Percentiles rank a stretch among this genome's conserved stretches.
These are phyloP conservation scores for Eucalyptus tenuipes DNA, from an alignment of 345 rosid genomes.

Conservation along the genomic window DNA sequence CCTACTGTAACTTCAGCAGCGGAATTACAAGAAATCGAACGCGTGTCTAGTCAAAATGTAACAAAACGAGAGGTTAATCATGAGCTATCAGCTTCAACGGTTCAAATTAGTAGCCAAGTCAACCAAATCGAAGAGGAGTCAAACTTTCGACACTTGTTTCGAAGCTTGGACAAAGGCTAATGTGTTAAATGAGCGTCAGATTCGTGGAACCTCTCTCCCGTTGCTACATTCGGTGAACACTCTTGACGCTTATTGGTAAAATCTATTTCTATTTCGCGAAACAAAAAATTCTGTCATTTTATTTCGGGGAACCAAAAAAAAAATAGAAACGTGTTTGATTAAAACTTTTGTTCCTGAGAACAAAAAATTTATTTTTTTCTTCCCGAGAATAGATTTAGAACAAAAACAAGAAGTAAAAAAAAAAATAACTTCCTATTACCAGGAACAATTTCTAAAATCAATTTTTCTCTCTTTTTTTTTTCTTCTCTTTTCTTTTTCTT, in stretches of 20 bases:
- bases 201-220: neutral
- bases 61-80: neutral
- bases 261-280: accelerated
- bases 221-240: neutral
- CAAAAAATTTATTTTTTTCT: too few species aligned
- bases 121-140: neutral
- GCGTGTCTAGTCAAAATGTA: neutral
- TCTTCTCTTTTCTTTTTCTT: too few species aligned
- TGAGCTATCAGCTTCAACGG: neutral
- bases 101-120: neutral
- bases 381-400: too few species aligned
- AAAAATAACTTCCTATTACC: accelerated
- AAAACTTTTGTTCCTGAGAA: accelerated
- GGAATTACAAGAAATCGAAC: neutral
- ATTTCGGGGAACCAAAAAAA: accelerated
- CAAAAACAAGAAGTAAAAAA: accelerated
- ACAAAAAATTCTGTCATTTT: too few species aligned
- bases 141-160: neutral
- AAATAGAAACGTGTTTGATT: too few species aligned
- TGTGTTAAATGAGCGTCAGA: neutral
- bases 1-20: neutral
- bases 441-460: accelerated
- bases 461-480: too few species aligned
- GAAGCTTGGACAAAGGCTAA: neutral
- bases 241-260: neutral